These are phyloP conservation scores for Pseudogymnoascus sp. DNA, from an alignment of 2,329 filamentous ascomycete species.

Conservation along the genomic window DNA sequence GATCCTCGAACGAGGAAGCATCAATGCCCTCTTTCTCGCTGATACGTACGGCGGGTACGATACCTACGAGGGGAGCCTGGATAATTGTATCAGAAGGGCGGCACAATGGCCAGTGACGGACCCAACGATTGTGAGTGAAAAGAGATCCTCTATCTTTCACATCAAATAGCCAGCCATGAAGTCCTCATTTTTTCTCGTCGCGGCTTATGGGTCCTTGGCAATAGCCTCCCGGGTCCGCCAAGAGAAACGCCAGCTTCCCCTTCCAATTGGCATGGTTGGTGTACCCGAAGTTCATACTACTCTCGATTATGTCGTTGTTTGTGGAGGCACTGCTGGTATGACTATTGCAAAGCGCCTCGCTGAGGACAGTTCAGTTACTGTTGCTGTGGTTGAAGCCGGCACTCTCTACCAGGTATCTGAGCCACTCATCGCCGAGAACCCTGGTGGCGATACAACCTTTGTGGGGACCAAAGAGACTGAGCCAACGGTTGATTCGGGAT, in stretches of 20 bases:
- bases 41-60: slow-evolving; percentile 54
- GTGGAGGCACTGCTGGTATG: slow-evolving; percentile 15
- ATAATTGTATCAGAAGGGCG: slow-evolving; percentile 51
- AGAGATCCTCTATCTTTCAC: neutral
- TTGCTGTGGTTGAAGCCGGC: slow-evolving; percentile 21
- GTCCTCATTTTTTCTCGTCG: neutral
- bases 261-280: neutral
- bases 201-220: neutral
- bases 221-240: neutral
- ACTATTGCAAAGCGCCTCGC: slow-evolving; percentile 19
- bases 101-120: slow-evolving; percentile 65
- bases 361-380: slow-evolving; percentile 13
- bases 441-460: neutral
- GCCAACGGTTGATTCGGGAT: slow-evolving; percentile 9
- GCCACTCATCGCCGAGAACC: neutral
- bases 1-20: slow-evolving; percentile 50
- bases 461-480: neutral
- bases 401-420: slow-evolving; percentile 14
- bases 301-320: neutral
- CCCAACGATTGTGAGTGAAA: slow-evolving; percentile 45
- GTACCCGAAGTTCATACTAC: neutral
- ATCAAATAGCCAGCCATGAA: neutral
- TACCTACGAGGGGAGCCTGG: slow-evolving; percentile 49
- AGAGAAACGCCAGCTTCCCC: neutral
- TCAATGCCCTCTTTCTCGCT: slow-evolving; percentile 57